Percentiles rank a stretch among this genome's conserved stretches.
phyloP scores from a whole-genome alignment of 2,329 filamentous ascomycete species.

The Aspergillus ustus region DNA sequence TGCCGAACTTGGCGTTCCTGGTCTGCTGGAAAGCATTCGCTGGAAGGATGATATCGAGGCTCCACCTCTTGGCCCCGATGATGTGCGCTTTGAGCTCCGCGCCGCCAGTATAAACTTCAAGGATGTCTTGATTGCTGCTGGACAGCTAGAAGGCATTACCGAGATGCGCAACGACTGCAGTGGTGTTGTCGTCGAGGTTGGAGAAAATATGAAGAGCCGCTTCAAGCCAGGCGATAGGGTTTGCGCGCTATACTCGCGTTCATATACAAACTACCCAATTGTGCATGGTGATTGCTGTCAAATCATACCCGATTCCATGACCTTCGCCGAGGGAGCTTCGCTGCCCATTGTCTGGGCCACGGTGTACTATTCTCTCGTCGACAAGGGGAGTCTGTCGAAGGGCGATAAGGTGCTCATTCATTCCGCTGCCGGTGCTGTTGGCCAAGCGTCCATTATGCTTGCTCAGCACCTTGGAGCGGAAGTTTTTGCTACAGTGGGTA shows the following conservation, averaged over 20 bases:
- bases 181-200: slow-evolving; percentile 14
- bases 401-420: slow-evolving; percentile 8
- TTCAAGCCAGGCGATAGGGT: slow-evolving; percentile 14
- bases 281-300: slow-evolving; percentile 14
- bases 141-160: slow-evolving; percentile 13
- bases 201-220: slow-evolving; percentile 7
- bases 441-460: background rate
- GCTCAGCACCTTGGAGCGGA: slow-evolving; percentile 31
- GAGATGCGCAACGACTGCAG: slow-evolving; percentile 15
- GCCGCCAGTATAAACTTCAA: slow-evolving; percentile 17
- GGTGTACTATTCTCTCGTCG: slow-evolving; percentile 6
- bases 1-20: slow-evolving; percentile 13
- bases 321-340: slow-evolving; percentile 26
- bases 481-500: slow-evolving; percentile 34
- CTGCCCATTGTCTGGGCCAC: slow-evolving; percentile 6
- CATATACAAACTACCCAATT: slow-evolving; percentile 7
- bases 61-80: slow-evolving; percentile 11
- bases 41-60: slow-evolving; percentile 14
- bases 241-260: slow-evolving; percentile 14
- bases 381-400: slow-evolving; percentile 1
- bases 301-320: slow-evolving; percentile 8
- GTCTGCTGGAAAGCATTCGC: slow-evolving; percentile 14
- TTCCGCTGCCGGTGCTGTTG: background rate
- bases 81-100: slow-evolving; percentile 14
- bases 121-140: slow-evolving; percentile 14